Evolutionary conservation across 192 early-diverging fungal genomes (phyloP), one percentile per base, ranked within the genome.

Genomic region (Coemansia asiatica): DNA sequence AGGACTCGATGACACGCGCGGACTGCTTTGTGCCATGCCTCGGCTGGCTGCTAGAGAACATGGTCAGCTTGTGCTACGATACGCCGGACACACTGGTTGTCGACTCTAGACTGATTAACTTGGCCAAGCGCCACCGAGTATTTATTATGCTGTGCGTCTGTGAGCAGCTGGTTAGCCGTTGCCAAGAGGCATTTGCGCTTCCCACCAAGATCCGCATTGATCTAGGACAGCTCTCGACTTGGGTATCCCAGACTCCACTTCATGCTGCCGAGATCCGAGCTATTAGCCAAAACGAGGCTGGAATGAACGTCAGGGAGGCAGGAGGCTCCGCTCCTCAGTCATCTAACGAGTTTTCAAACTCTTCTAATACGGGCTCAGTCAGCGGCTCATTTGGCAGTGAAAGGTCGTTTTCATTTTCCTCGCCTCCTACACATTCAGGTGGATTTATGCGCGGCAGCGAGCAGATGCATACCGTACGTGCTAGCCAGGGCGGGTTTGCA

Each of bases 31-130:
- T 88, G 9, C 88, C 89, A 7, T 84, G 87, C 50, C 38, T 91
- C n/a, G 89, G 85, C 8, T 91, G 90, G 90, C 69, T 91, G 56
- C 76, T 91, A 54, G 88, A 89, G 60, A 86, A 88, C 28, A 86
- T 89, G 84, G 60, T 89, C 36, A 87, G 89, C 64, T 67, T 89
- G 49, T 90, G 89, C 79, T 86, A 87, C 47, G 85, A 86, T 61
- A 81, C 85, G 19, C 85, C 86, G 0, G 85, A 89, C 59, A 75
- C 82, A 33, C 69, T 86, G 40, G 79, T 82, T 35, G 81, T 79
- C 27, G 82, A 82, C 15, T 80, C 87, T 10, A 74, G 83, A 28
- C 69, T 90, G 35, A 75, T 91, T 16, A 87, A 89, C 56, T 71
- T 87, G 63, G 90, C 89, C 61, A 90, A 91, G 64, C 82, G 88